phyloP scores from a whole-genome alignment of 2,329 filamentous ascomycete species.

The Phyllosticta citriasiana region DNA sequence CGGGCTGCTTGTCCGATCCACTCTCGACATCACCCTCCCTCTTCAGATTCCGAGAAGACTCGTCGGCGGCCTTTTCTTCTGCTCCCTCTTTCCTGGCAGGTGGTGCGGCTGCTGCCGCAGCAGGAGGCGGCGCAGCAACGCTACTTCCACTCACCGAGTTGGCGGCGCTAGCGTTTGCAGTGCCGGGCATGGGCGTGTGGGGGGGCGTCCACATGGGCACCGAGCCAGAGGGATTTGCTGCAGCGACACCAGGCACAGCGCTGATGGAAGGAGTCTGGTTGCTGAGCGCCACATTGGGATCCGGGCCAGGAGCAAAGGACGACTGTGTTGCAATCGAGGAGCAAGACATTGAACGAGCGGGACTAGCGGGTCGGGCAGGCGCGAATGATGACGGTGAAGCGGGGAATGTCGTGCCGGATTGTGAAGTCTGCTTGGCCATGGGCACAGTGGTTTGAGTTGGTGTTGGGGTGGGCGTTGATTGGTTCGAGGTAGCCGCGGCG shows the following conservation, averaged over 20 bases:
- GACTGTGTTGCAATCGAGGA: conserved; percentile 66
- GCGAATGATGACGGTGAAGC: conserved; percentile 48
- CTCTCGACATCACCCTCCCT: conserved; percentile 25
- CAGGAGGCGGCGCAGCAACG: conserved; percentile 31
- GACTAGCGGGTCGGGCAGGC: conserved; percentile 56
- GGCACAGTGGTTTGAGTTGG: conserved; percentile 55
- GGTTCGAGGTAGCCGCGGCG: conserved; percentile 39
- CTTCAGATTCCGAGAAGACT: conserved; percentile 9
- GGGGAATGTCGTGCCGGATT: conserved; percentile 41
- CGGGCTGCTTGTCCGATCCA: conserved; percentile 19
- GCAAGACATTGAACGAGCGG: conserved; percentile 74
- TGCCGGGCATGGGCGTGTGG: conserved; percentile 56
- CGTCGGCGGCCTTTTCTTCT: neutral
- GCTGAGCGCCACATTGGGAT: conserved; percentile 46
- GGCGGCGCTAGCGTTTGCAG: conserved; percentile 40
- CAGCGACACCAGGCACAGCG: conserved; percentile 65
- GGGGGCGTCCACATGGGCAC: conserved; percentile 82
- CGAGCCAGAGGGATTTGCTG: conserved; percentile 46
- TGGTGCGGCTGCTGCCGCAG: conserved; percentile 12
- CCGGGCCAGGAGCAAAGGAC: conserved; percentile 31
- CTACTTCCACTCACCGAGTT: conserved; percentile 38
- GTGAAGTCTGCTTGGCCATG: conserved; percentile 36
- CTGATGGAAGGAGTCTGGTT: conserved; percentile 73
- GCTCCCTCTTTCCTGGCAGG: conserved; percentile 22
- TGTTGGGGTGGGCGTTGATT: conserved; percentile 61